Evolutionary conservation across 495 filamentous ascomycete species (phyloP).

Genomic region (Hypomontagnella monticulosa): DNA sequence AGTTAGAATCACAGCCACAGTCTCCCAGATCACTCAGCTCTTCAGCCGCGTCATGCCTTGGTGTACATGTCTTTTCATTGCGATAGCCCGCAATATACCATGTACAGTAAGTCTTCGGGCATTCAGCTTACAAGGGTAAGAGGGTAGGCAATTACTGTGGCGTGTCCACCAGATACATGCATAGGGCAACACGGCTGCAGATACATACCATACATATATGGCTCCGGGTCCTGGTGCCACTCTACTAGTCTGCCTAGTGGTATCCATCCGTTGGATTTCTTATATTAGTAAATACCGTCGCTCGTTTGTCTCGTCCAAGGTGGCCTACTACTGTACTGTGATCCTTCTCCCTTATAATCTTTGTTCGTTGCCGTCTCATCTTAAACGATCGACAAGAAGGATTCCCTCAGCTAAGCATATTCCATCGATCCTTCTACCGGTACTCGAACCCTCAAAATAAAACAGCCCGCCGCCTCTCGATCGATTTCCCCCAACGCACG

Average conservation of each 20-base stretch:
- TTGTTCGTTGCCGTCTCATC: constrained; percentile 13
- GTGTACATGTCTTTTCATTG: not conserved
- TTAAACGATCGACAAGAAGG: constrained; percentile 25
- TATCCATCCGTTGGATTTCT: constrained; percentile 27
- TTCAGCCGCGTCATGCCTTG: constrained; percentile 25
- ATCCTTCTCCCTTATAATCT: constrained; percentile 23
- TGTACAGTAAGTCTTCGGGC: constrained; percentile 10
- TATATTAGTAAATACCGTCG: constrained; percentile 30
- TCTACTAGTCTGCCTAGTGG: constrained; percentile 22
- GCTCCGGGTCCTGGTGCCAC: constrained; percentile 15
- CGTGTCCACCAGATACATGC: not conserved
- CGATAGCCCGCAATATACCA: constrained; percentile 9
- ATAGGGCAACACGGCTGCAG: constrained; percentile 9
- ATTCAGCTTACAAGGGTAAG: constrained; percentile 22
- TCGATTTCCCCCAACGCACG: not conserved
- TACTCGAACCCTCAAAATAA: constrained; percentile 21
- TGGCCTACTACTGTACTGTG: not conserved
- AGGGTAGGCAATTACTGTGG: not conserved
- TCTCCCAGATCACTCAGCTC: constrained; percentile 6
- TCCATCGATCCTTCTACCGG: constrained; percentile 16
- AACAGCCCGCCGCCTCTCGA: constrained; percentile 7
- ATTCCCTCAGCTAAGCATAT: constrained; percentile 13
- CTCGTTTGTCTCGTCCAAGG: constrained; percentile 11
- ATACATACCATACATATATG: not conserved
- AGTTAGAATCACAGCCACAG: constrained; percentile 33